Evolutionary conservation across 75 land plant genomes (phyloP), one percentile per base, ranked within the genome.

Genomic region (Adiantum capillusveneris): DNA sequence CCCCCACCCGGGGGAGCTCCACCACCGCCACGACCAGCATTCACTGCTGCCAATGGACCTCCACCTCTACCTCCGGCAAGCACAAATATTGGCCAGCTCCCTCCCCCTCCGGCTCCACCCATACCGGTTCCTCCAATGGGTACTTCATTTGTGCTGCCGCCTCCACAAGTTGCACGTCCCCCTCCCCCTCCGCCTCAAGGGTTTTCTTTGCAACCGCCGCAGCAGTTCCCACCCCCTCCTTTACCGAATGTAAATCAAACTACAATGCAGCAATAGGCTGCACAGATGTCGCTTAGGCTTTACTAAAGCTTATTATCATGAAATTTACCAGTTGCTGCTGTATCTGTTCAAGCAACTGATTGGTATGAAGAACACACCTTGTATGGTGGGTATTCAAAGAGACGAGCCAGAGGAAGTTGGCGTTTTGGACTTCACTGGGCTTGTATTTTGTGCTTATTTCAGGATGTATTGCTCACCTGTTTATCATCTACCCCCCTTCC

Each of bases 21-120:
- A 45, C 78, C 82, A 34, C 56, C 76, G 54, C 75, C 84, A 9
- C 81, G 79, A 49, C 80, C 84, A 71, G 70, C 62, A 44, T 72
- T 72, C 13, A 76, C 83, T 18, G 78, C 80, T 25, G 67, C 62
- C 27, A 56, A 59, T 60, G 75, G 80, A 0, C 65, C 79, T 42
- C 82, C 79, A 13, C 75, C 81, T 6, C 72, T 84, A 17, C 78
- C 84, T 22, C 70, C 80, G 11, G 73, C 68, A 29, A 79, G 68
- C 1, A 20, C 21, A 17, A 46, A 46, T 46, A 46, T 14, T 46
- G 21, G 49, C 14, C n/a, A 46, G 21, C 21, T 46, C 21, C 49
- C 49, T 3, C 21, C 49, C 28, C 55, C 55, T 6, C 59, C 59
- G 22, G 29, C 63, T 20, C 17, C 25, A 19, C 63, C 50, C 16